Conservation (phyloP, 2,329 filamentous ascomycete genomes). For the Ceratocystis colombiana region DNA sequence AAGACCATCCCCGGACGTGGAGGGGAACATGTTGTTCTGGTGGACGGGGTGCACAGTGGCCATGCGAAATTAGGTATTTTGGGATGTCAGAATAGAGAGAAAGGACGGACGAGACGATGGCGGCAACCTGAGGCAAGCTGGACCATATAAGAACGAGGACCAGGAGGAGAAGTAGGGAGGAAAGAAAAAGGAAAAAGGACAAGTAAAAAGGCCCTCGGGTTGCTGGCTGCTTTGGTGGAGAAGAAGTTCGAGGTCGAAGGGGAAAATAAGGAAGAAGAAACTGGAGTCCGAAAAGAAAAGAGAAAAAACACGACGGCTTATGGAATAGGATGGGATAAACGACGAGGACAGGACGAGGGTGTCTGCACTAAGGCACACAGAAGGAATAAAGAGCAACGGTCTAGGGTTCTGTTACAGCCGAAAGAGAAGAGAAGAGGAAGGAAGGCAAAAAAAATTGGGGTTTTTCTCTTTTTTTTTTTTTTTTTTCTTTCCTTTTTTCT, state of each 20-base stretch:
- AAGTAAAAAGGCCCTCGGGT: neutral
- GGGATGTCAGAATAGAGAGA: neutral
- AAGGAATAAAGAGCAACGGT: constrained; percentile 10
- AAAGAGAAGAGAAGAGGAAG: constrained; percentile 7
- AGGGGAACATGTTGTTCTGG: constrained; percentile 22
- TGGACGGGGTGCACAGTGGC: constrained; percentile 16
- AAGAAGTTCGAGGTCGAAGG: constrained; percentile 40
- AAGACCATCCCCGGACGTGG: constrained; percentile 17
- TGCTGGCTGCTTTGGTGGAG: constrained; percentile 27
- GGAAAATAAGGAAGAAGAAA: constrained; percentile 1
- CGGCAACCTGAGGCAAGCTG: constrained; percentile 31
- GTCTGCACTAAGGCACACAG: constrained; percentile 27
- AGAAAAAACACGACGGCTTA: constrained; percentile 7
- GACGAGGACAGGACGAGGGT: constrained; percentile 31
- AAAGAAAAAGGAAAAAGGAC: constrained; percentile 26
- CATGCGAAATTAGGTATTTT: constrained; percentile 14
- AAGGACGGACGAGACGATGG: neutral
- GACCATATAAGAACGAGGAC: neutral
- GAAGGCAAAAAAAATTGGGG: neutral
- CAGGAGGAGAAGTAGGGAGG: constrained; percentile 39
- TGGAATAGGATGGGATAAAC: constrained; percentile 33
- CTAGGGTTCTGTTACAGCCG: constrained; percentile 29
- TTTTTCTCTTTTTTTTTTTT: neutral
- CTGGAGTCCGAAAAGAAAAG: neutral
- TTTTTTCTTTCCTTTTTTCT: no score